Percentiles rank a stretch among this genome's conserved stretches.
phyloP scores from a whole-genome alignment of 2,329 filamentous ascomycete genomes.

The Mariannaea sp. region DNA sequence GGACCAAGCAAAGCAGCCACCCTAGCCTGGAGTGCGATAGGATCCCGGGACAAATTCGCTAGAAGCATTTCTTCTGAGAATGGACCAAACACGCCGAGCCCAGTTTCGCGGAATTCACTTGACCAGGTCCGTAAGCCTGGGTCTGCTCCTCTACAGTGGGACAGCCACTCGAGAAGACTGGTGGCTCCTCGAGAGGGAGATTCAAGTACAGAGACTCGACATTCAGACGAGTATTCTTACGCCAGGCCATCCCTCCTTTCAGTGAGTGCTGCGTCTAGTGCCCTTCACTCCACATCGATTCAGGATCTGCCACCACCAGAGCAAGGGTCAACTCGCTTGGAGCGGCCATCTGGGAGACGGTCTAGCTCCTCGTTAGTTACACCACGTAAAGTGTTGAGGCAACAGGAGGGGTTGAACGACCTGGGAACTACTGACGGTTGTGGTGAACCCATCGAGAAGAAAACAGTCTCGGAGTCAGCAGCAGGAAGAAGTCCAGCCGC shows the following conservation, averaged over 20 bases:
- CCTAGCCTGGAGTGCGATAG: constrained; percentile 62
- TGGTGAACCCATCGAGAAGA: constrained; percentile 28
- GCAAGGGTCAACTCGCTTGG: constrained; percentile 23
- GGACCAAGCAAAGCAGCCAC: constrained; percentile 68
- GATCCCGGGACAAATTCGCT: constrained; percentile 45
- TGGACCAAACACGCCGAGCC: constrained; percentile 25
- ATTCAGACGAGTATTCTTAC: constrained; percentile 48
- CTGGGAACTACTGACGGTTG: constrained; percentile 30
- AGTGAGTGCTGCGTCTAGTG: constrained; percentile 61
- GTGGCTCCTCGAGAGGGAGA: constrained; percentile 48
- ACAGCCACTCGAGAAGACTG: constrained; percentile 59
- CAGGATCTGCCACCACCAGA: constrained; percentile 33
- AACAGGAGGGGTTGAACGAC: constrained; percentile 23
- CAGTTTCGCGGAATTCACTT: constrained; percentile 33
- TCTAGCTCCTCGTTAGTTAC: constrained; percentile 18
- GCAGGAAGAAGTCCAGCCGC: constrained; percentile 25
- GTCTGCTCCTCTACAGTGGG: constrained; percentile 53
- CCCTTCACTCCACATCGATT: constrained; percentile 47
- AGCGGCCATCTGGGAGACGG: constrained; percentile 20
- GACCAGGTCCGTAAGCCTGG: constrained; percentile 42
- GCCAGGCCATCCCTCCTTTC: constrained; percentile 54
- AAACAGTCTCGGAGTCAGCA: constrained; percentile 20
- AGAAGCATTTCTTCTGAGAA: constrained; percentile 36
- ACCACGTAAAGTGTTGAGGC: constrained; percentile 25
- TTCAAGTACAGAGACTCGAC: constrained; percentile 41